These are phyloP conservation scores for Pseudogymnoascus sp. DNA, from an alignment of 2,329 filamentous ascomycete genomes.

Conservation along the genomic window DNA sequence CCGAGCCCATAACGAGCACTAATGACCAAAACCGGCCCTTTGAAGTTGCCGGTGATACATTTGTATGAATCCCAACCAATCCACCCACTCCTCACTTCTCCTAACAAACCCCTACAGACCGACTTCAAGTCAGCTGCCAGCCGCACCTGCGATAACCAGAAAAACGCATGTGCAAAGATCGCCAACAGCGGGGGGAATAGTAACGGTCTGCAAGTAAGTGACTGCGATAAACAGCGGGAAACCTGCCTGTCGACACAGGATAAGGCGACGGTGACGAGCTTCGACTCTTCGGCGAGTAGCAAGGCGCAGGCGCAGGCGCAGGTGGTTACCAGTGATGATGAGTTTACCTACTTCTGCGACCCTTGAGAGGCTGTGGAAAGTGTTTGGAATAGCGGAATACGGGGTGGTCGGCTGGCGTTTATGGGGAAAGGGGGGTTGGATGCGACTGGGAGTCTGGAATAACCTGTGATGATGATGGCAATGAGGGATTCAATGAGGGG, in stretches of 20 bases:
- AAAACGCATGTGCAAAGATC: slow-evolving; percentile 40
- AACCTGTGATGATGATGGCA: background rate
- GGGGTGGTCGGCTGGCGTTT: background rate
- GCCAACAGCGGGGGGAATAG: slow-evolving; percentile 35
- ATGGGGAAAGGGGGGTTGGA: background rate
- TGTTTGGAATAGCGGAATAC: background rate
- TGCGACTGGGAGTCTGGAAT: background rate
- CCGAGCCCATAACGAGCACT: slow-evolving; percentile 34
- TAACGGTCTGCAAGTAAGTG: slow-evolving; percentile 16
- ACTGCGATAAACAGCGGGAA: slow-evolving; percentile 43
- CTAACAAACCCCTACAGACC: slow-evolving; percentile 25
- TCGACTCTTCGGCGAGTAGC: slow-evolving; percentile 10
- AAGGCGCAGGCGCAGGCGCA: slow-evolving; percentile 18
- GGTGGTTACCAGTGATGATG: slow-evolving; percentile 35
- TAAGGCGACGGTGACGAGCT: slow-evolving; percentile 29
- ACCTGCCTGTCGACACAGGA: slow-evolving; percentile 34
- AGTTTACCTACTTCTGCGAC: slow-evolving; percentile 44
- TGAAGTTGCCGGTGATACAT: slow-evolving; percentile 39
- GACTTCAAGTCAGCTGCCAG: slow-evolving; percentile 38
- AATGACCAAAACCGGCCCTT: slow-evolving; percentile 37
- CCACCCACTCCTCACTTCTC: background rate
- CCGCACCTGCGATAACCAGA: slow-evolving; percentile 43
- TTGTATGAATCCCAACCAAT: slow-evolving; percentile 27
- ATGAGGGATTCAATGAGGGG: background rate
- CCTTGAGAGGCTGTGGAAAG: background rate